phyloP scores from a whole-genome alignment of 768 basidiomycete species.

The Cystofilobasidium macerans region DNA sequence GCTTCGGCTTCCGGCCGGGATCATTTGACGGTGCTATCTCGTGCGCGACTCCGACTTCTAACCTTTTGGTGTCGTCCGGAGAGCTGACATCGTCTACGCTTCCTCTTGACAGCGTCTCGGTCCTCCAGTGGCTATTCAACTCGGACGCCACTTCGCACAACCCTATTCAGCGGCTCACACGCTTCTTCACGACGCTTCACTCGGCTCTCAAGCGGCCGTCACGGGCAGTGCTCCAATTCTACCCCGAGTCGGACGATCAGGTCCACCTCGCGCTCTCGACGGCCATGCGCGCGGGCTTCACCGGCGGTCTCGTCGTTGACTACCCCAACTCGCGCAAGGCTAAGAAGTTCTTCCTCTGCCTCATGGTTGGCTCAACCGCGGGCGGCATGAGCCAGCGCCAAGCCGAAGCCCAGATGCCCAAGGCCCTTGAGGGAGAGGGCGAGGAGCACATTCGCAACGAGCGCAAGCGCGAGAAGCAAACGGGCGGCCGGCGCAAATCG shows the following conservation, averaged over 20 bases:
- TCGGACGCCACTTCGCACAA: conserved; percentile 69
- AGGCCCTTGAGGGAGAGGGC: conserved; percentile 54
- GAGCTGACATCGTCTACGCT: too few species aligned
- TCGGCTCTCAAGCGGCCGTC: conserved; percentile 47
- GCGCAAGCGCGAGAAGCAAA: conserved; percentile 51
- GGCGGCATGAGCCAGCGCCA: conserved; percentile 21
- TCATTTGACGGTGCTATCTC: conserved; percentile 97
- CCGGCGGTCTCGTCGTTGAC: conserved; percentile 90
- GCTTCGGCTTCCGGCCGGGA: conserved; percentile 91
- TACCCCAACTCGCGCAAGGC: conserved; percentile 96
- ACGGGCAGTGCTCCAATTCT: conserved; percentile 92
- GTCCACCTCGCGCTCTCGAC: conserved; percentile 85
- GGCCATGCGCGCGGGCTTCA: conserved; percentile 90
- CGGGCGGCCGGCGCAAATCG: conserved; percentile 63
- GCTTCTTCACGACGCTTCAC: conserved; percentile 68
- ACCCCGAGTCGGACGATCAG: conserved; percentile 94
- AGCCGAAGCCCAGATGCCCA: conserved; percentile 48
- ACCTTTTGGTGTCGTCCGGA: too few species aligned
- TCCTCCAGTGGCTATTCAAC: conserved; percentile 97
- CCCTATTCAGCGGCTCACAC: conserved; percentile 46
- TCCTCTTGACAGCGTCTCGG: conserved; percentile 61
- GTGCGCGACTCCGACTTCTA: conserved; percentile 39
- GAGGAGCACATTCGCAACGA: conserved; percentile 52
- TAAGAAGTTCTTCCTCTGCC: conserved; percentile 81
- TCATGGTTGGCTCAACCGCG: conserved; percentile 69